Percentiles rank a stretch among this genome's conserved stretches.
Evolutionary conservation across 2,329 filamentous ascomycete genomes (phyloP).

Genomic region (Tolypocladium inflatum): DNA sequence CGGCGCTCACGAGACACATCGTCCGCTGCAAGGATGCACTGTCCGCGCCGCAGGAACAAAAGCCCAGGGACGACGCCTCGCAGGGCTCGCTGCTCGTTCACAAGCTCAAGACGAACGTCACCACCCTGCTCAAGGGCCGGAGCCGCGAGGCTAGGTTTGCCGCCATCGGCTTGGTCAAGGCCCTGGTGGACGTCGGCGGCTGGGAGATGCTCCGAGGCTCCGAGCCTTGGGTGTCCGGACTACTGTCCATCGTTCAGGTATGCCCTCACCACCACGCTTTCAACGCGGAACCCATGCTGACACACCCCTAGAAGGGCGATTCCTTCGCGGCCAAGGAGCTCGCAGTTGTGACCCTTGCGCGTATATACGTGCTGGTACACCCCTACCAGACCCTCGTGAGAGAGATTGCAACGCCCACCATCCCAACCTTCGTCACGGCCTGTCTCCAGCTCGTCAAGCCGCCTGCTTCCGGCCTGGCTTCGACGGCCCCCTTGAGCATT

Average conservation of each 20-base stretch:
- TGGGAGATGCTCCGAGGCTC: constrained; percentile 70
- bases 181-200: constrained; percentile 71
- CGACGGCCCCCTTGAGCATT: constrained; percentile 33
- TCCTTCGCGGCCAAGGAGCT: constrained; percentile 66
- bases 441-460: constrained; percentile 58
- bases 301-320: constrained; percentile 57
- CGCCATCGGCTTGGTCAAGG: constrained; percentile 70
- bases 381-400: constrained; percentile 74
- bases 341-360: constrained; percentile 65
- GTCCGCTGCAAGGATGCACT: constrained; percentile 50
- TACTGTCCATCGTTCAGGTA: constrained; percentile 67
- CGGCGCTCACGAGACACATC: constrained; percentile 55
- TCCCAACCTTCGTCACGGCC: constrained; percentile 64
- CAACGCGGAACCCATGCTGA: neutral
- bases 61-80: constrained; percentile 50
- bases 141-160: constrained; percentile 66
- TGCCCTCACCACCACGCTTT: neutral
- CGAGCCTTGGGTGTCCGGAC: constrained; percentile 66
- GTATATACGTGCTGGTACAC: constrained; percentile 76
- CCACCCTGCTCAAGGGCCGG: constrained; percentile 68
- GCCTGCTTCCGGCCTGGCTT: constrained; percentile 17
- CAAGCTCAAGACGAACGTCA: constrained; percentile 71
- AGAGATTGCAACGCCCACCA: constrained; percentile 77
- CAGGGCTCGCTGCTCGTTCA: constrained; percentile 66
- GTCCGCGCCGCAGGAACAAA: constrained; percentile 51